Base-by-base conservation (phyloP, 1,284 basidiomycete genomes). In the Ganoderma lucidum region DNA sequence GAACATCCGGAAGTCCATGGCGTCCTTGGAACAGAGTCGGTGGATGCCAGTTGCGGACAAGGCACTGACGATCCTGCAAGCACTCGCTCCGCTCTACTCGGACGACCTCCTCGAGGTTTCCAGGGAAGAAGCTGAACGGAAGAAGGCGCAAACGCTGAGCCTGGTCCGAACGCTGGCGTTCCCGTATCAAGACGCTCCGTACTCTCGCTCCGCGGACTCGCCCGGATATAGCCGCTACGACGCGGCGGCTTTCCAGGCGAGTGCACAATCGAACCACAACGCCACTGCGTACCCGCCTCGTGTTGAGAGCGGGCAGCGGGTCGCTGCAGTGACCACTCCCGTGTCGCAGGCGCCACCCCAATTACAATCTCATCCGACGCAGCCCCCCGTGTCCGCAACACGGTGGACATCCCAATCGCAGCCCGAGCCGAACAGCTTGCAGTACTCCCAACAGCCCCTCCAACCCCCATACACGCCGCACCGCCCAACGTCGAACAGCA, bases 111-210 rank as follows among this genome's bases (percentile, higher is more conserved):
- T 77, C 64, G 70, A 82, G 45, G 68, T 76, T 19, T 63, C 76
- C 51, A 76, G 80, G 12, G 86, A 88, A 70, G 82, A 84, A 35
- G 84, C 90, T 59, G 89, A 90, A 72, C 87, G 85, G 75, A 85
- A 87, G 77, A 89, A 90, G 72, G 82, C 82, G 28, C 82, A 85
- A 67, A 87, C 93, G 37, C 80, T 94, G 45, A 82, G 87, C 64
- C 82, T 87, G 35, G 92, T 94, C 61, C 86, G 89, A 70, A 90
- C 88, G 67, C 86, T 94, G 32, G 91, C 91, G 48, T 93, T 94
- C 80, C 92, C 93, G 15, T 93, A 92, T 77, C 89, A 93, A 74
- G 90, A 93, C 78, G 88, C 88, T 66, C 86, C 87, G 70, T 86
- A 74, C 63, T 70, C 72, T 44, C 70, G 75, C 30, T 66, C 73